Percentiles rank a stretch among this genome's conserved stretches.
Evolutionary conservation across 2,329 filamentous ascomycete genomes (phyloP).

Genomic region (Scedosporium apiospermum): DNA sequence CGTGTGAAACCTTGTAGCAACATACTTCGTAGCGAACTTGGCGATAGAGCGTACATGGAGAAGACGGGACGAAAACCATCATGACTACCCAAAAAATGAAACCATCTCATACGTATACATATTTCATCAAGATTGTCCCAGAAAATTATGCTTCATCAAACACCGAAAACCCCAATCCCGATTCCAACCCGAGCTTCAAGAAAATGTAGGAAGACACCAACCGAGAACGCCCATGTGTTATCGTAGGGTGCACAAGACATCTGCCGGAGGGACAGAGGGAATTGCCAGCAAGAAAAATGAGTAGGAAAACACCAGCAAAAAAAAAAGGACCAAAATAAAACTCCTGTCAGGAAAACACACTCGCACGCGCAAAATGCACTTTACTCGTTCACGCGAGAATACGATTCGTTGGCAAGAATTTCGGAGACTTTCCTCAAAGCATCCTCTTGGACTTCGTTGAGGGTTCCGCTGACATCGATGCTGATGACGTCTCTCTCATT

Average conservation of each 20-base stretch:
- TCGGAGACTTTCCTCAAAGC: conserved; percentile 47
- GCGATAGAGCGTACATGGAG: too few relatives aligned
- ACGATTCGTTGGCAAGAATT: background rate
- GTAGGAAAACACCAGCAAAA: background rate
- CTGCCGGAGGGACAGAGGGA: background rate
- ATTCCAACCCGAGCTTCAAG: background rate
- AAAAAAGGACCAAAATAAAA: background rate
- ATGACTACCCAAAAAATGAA: background rate
- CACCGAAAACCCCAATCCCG: background rate
- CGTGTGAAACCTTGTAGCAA: background rate
- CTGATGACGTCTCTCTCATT: conserved; percentile 65
- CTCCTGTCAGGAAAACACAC: background rate
- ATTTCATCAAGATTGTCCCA: background rate
- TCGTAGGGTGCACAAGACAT: background rate
- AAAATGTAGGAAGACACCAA: background rate
- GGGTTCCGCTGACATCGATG: conserved; percentile 54
- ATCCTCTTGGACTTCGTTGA: conserved; percentile 50
- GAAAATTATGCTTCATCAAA: background rate
- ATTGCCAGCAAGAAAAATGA: background rate
- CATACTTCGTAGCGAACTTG: background rate
- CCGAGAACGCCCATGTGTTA: background rate
- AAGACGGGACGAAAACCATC: background rate
- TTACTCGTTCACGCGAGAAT: background rate
- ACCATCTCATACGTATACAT: background rate
- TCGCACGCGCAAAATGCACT: background rate